Base-by-base conservation (phyloP, 495 filamentous ascomycete species). In the Penicillium manginii region DNA sequence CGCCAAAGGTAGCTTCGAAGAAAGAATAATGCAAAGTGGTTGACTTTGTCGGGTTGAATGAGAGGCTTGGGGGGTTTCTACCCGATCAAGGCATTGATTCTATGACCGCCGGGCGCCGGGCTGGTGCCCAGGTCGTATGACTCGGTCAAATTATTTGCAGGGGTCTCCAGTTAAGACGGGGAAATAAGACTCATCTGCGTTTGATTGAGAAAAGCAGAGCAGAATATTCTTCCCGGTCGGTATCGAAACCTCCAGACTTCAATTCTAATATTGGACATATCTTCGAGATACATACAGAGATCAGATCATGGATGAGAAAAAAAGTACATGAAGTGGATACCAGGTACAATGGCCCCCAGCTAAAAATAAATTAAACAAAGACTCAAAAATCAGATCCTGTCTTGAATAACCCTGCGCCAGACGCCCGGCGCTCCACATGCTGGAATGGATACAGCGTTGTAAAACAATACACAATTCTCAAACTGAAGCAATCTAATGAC, bases 371-470 rank as follows among this genome's bases (percentile, higher is more conserved):
- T 29, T 6, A 37, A 37, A 37, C 22, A 47, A 14, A n/a, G 10
- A 15, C 45, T 29, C 19, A 47, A 47, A 47, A 47, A 47, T 22
- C 18, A 47, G 45, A 47, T 47, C 15, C 21, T 47, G 21, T n/a
- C 40, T 47, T 32, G 22, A 22, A 32, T 29, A 55, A 39, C 17
- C 8, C 58, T 59, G 62, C 63, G 57, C 63, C 60, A 39, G 52
- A 59, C 60, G 55, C 60, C 65, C 56, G 55, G 60, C 56, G 47
- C 57, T 63, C 54, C 65, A 37, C 52, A 63, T 61, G 53, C 59
- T 54, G 55, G 62, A 58, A 64, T 65, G 62, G 63, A 60, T 68
- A 68, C 66, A 65, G 58, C 45, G 54, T 59, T 58, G 56, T 47
- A 47, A 47, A 47, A 10, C 59, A 61, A 58, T 59, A 61, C 39